Percentiles rank a stretch among this genome's conserved stretches.
Conservation (phyloP, 495 filamentous ascomycete species). For the Parathielavia hyrcaniae region DNA sequence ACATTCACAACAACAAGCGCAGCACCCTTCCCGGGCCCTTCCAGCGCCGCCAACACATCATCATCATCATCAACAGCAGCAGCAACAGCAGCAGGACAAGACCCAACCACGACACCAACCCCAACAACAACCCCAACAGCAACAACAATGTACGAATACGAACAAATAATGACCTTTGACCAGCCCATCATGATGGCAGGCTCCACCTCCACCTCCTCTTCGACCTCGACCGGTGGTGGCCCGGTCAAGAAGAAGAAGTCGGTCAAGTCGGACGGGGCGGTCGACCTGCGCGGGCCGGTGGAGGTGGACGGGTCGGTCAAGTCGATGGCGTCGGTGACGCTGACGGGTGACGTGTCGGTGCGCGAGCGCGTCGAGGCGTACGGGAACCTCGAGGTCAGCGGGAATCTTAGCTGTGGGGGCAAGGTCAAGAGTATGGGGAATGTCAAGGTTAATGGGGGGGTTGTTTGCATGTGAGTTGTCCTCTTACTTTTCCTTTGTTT, state of each 20-base stretch:
- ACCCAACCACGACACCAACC: neutral
- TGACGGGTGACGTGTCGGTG: conserved; percentile 33
- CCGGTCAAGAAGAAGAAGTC: conserved; percentile 26
- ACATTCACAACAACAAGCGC: neutral
- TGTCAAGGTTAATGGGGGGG: conserved; percentile 30
- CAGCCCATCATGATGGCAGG: conserved; percentile 14
- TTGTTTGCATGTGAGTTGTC: conserved; percentile 17
- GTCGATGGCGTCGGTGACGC: conserved; percentile 30
- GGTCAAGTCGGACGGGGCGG: conserved; percentile 31
- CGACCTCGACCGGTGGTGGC: conserved; percentile 4
- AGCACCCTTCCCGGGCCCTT: neutral
- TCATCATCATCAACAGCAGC: neutral
- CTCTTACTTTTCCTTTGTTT: conserved; percentile 9
- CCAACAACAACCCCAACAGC: conserved; percentile 7
- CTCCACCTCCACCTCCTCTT: neutral
- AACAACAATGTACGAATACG: conserved; percentile 32
- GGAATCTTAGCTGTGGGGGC: conserved; percentile 31
- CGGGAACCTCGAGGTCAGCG: conserved; percentile 31
- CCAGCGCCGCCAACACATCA: neutral
- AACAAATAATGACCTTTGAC: conserved; percentile 35
- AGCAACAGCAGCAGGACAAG: neutral
- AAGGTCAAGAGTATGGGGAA: conserved; percentile 40
- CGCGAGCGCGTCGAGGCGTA: conserved; percentile 38
- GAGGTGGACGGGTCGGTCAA: conserved; percentile 38
- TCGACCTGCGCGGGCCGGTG: conserved; percentile 34